phyloP scores from a whole-genome alignment of 2,329 filamentous ascomycete species.

The Sporothrix protearum region DNA sequence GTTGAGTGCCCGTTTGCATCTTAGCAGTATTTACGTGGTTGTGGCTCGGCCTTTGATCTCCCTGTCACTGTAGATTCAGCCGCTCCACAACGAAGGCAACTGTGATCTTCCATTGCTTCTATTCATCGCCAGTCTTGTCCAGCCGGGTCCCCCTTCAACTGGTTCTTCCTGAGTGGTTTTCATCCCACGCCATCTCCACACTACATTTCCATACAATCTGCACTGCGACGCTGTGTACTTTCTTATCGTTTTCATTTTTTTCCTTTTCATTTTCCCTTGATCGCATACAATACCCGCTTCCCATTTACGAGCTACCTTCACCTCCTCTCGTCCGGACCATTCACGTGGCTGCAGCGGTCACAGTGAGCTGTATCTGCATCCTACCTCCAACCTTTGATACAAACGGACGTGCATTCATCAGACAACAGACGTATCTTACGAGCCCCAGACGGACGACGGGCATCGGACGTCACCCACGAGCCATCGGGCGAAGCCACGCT shows the following conservation, averaged over 20 bases:
- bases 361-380: background rate
- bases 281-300: background rate
- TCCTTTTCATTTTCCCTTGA: background rate
- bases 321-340: background rate
- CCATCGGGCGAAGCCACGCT: background rate
- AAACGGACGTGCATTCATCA: background rate
- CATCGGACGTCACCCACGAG: background rate
- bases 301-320: background rate
- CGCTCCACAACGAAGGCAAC: background rate
- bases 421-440: slow-evolving; percentile 1
- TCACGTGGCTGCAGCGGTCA: background rate
- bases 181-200: background rate
- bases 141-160: background rate
- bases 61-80: background rate
- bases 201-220: background rate
- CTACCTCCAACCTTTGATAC: background rate
- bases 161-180: background rate
- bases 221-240: background rate
- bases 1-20: background rate
- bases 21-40: background rate
- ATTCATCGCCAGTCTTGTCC: background rate
- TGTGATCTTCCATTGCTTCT: background rate
- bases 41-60: background rate
- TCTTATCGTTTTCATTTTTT: background rate
- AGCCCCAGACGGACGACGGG: background rate